phyloP scores from a whole-genome alignment of 192 early-diverging fungal genomes.

The Geranomyces variabilis region DNA sequence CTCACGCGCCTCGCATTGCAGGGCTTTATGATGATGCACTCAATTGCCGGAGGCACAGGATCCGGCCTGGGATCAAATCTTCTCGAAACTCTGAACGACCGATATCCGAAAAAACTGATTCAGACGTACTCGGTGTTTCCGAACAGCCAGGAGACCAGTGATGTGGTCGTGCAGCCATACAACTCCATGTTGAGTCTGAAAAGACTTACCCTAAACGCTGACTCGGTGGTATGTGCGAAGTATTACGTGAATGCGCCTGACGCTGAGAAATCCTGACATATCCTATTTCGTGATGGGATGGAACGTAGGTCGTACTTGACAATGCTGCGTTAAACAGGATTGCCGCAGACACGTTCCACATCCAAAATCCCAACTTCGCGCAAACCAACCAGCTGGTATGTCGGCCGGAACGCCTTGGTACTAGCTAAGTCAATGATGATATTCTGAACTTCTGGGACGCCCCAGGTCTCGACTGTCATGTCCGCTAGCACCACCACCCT shows the following conservation, averaged over 20 bases:
- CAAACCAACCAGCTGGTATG: slow-evolving; percentile 90
- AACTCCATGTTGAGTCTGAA: slow-evolving; percentile 94
- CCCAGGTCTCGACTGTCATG: slow-evolving; percentile 89
- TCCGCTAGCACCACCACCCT: slow-evolving; percentile 94
- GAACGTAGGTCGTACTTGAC: slow-evolving; percentile 80
- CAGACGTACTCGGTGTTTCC: slow-evolving; percentile 99
- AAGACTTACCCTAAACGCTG: slow-evolving; percentile 87
- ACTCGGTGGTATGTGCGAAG: slow-evolving; percentile 74
- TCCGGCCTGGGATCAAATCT: slow-evolving; percentile 93
- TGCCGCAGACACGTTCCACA: slow-evolving; percentile 88
- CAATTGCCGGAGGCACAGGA: slow-evolving; percentile 98
- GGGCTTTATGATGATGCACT: slow-evolving; percentile 96
- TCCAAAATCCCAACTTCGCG: slow-evolving; percentile 90
- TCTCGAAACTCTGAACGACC: slow-evolving; percentile 88
- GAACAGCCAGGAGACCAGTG: slow-evolving; percentile 87
- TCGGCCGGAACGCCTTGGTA: slow-evolving; percentile 28
- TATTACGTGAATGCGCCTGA: too few species aligned
- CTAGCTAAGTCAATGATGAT: too few species aligned
- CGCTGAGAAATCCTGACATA: neutral
- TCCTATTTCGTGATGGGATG: neutral
- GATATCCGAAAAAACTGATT: slow-evolving; percentile 96
- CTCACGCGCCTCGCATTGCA: slow-evolving; percentile 19
- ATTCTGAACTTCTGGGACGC: too few species aligned
- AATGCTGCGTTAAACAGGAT: slow-evolving; percentile 93
- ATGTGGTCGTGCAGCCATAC: slow-evolving; percentile 98